Percentiles rank a stretch among this genome's conserved stretches.
phyloP scores from a whole-genome alignment of 352 stramenopile genomes.

The Phytophthora sansomeana region DNA sequence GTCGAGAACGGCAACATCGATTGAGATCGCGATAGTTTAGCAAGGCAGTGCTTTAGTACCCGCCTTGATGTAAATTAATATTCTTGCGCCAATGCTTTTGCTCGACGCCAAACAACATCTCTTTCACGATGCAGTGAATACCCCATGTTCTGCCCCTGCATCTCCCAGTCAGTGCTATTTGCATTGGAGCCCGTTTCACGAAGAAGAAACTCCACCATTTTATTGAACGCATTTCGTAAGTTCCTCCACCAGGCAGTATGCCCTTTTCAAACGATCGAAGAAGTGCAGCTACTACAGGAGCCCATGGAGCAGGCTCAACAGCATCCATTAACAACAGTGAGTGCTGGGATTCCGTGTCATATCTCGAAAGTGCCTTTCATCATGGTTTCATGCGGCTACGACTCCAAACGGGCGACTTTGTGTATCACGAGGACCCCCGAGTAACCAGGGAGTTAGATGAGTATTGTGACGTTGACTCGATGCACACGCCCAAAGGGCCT shows the following conservation, averaged over 20 bases:
- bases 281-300: conserved; percentile 26
- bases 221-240: background rate
- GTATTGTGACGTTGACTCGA: conserved; percentile 87
- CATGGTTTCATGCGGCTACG: conserved; percentile 83
- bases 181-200: conserved; percentile 8
- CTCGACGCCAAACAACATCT: background rate
- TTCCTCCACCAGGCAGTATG: background rate
- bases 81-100: background rate
- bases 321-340: conserved; percentile 44
- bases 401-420: conserved; percentile 73
- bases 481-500: conserved; percentile 81
- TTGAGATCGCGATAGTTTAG: no score
- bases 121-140: background rate
- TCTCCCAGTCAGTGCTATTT: background rate
- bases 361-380: conserved; percentile 83
- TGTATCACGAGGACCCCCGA: conserved; percentile 74
- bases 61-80: background rate
- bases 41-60: background rate
- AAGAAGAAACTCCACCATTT: background rate
- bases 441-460: conserved; percentile 77
- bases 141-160: background rate
- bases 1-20: no score
- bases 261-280: conserved; percentile 24
- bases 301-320: conserved; percentile 7
- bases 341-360: conserved; percentile 85